Conservation (phyloP, 495 filamentous ascomycete species). For the Eremomyces bilateralis region DNA sequence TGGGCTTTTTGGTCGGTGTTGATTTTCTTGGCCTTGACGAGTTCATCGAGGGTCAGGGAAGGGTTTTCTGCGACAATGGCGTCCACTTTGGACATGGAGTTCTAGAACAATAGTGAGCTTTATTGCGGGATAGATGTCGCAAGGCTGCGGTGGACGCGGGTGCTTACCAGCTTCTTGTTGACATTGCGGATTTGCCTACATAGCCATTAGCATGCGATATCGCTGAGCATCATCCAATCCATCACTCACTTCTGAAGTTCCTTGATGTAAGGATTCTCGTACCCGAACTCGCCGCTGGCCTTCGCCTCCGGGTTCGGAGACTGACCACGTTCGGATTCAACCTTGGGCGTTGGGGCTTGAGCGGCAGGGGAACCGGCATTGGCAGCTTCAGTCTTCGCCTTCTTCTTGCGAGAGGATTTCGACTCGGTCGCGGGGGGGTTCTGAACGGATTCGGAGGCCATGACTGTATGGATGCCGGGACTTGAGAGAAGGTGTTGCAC, state of each 20-base stretch:
- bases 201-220: no score
- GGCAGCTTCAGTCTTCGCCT: conserved; percentile 18
- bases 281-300: conserved; percentile 30
- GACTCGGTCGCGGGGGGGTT: conserved; percentile 16
- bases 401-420: conserved; percentile 22
- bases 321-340: conserved; percentile 2
- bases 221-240: conserved; percentile 1
- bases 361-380: conserved; percentile 4
- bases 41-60: conserved; percentile 57
- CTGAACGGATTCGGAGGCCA: conserved; percentile 9
- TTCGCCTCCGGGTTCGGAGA: conserved; percentile 12
- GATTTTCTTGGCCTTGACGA: conserved; percentile 63
- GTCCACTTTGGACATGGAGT: conserved; percentile 58
- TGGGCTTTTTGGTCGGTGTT: conserved; percentile 84
- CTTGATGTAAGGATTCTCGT: conserved; percentile 55
- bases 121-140: no score
- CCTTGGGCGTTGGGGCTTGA: no score
- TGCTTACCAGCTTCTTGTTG: conserved; percentile 69
- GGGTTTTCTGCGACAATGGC: conserved; percentile 55
- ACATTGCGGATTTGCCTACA: conserved; percentile 73
- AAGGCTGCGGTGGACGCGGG: conserved; percentile 1
- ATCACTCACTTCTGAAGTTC: conserved; percentile 63
- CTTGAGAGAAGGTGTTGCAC: no score
- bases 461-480: no score
- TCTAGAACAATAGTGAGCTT: conserved; percentile 35